These are phyloP conservation scores for Colletotrichum karsti DNA, from an alignment of 2,329 filamentous ascomycete genomes.

Conservation along the genomic window DNA sequence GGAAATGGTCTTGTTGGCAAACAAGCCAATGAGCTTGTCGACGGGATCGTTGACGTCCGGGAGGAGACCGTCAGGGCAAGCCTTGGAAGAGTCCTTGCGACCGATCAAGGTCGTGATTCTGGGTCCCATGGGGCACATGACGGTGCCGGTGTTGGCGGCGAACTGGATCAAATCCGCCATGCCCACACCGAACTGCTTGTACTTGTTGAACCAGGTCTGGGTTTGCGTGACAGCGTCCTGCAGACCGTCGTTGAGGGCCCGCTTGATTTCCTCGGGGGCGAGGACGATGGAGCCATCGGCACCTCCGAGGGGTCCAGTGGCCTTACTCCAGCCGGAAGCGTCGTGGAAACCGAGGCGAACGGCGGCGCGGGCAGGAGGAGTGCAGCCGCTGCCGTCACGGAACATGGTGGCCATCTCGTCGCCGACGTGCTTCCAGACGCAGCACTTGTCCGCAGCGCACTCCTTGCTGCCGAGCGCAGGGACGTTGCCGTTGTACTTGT, in stretches of 20 bases:
- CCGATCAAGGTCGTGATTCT: slow-evolving; percentile 60
- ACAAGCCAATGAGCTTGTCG: slow-evolving; percentile 55
- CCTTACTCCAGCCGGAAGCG: slow-evolving; percentile 51
- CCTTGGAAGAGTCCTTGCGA: slow-evolving; percentile 51
- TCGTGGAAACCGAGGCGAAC: slow-evolving; percentile 59
- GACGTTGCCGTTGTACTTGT: slow-evolving; percentile 29
- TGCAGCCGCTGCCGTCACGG: slow-evolving; percentile 48
- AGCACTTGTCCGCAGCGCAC: slow-evolving; percentile 50
- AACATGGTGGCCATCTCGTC: slow-evolving; percentile 46
- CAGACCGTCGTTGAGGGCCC: slow-evolving; percentile 55
- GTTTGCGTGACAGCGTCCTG: slow-evolving; percentile 50
- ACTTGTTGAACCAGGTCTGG: slow-evolving; percentile 49
- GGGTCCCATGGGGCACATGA: slow-evolving; percentile 55
- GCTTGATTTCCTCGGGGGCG: slow-evolving; percentile 41
- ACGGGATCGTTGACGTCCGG: slow-evolving; percentile 52
- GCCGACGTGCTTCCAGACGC: slow-evolving; percentile 52
- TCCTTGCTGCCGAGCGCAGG: slow-evolving; percentile 30
- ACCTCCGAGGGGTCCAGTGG: slow-evolving; percentile 45
- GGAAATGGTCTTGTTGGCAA: slow-evolving; percentile 61
- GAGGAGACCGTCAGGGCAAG: slow-evolving; percentile 50
- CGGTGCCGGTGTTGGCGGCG: slow-evolving; percentile 57
- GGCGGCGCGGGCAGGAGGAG: slow-evolving; percentile 49
- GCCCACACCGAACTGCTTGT: slow-evolving; percentile 48
- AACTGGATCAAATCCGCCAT: slow-evolving; percentile 66
- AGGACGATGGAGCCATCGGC: slow-evolving; percentile 56